These are phyloP conservation scores for Fraxinus velutina DNA, from an alignment of 305 asterid genomes.

Conservation along the genomic window DNA sequence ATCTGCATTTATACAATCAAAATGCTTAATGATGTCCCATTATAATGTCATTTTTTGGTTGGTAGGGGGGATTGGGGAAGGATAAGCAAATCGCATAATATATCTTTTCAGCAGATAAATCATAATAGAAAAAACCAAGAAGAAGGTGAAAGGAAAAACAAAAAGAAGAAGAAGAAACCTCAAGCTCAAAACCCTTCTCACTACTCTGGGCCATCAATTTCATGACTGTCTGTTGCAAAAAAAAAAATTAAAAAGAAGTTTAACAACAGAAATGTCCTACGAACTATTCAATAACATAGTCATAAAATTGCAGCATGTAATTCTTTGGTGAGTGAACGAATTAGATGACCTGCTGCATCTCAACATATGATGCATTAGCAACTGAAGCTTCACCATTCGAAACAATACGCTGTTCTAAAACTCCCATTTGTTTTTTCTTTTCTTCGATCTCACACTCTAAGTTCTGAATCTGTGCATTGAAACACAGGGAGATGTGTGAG, in stretches of 20 bases:
- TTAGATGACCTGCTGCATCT: slow-evolving; percentile 81
- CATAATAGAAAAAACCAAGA: slow-evolving; percentile 4
- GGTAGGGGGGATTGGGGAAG: background rate
- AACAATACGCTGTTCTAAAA: slow-evolving; percentile 73
- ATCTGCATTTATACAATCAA: slow-evolving; percentile 57
- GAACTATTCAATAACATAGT: background rate
- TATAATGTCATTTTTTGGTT: no score
- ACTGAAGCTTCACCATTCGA: slow-evolving; percentile 84
- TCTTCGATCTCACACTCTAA: slow-evolving; percentile 85
- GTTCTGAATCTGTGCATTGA: slow-evolving; percentile 59
- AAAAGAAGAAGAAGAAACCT: no score
- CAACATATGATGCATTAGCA: slow-evolving; percentile 73
- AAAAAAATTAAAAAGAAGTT: background rate
- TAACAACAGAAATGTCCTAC: background rate
- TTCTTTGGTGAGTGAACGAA: background rate
- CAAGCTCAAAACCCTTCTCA: slow-evolving; percentile 53
- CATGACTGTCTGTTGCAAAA: slow-evolving; percentile 52
- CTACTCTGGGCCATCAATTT: slow-evolving; percentile 49
- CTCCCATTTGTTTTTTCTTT: slow-evolving; percentile 76
- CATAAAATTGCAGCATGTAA: background rate
- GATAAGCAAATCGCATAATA: background rate
- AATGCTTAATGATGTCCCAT: no score
- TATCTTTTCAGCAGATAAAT: background rate
- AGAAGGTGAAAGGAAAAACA: background rate
- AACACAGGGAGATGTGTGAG: slow-evolving; percentile 6